Evolutionary conservation across 257 asterid genomes (phyloP).

Genomic region (Nicotiana otophora): DNA sequence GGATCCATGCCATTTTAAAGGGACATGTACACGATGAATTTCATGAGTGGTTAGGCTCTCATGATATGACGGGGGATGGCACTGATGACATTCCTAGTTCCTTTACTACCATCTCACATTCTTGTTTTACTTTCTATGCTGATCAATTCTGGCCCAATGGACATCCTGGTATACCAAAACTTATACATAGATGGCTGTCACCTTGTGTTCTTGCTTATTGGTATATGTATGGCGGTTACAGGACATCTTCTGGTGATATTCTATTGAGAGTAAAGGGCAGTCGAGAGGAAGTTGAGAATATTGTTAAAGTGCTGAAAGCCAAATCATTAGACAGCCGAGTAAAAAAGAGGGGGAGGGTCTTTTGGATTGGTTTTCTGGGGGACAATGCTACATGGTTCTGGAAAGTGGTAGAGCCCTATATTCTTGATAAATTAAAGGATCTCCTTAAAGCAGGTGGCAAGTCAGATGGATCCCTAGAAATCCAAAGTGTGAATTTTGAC

Average conservation of each 20-base stretch:
- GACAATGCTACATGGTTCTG: conserved; percentile 52
- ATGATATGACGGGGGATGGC: conserved; percentile 22
- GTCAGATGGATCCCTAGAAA: conserved; percentile 23
- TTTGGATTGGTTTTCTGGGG: conserved; percentile 89
- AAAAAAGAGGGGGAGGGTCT: conserved; percentile 49
- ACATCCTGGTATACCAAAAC: conserved; percentile 59
- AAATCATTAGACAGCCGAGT: conserved; percentile 53
- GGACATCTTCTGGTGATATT: conserved; percentile 75
- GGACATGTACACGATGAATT: conserved; percentile 52
- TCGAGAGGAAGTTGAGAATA: conserved; percentile 47
- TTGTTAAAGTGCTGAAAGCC: conserved; percentile 43
- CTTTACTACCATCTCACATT: conserved; percentile 54
- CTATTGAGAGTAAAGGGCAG: conserved; percentile 62
- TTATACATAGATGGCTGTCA: conserved; percentile 83
- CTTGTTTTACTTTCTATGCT: conserved; percentile 63
- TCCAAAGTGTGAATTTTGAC: conserved; percentile 15
- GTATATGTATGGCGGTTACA: conserved; percentile 88
- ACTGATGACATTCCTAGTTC: conserved; percentile 30
- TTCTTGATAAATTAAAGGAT: conserved; percentile 57
- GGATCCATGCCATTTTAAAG: conserved; percentile 46
- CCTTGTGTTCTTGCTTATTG: conserved; percentile 90
- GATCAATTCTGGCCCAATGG: conserved; percentile 71
- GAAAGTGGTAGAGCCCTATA: conserved; percentile 59
- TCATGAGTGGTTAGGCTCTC: conserved; percentile 66
- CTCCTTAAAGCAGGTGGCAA: conserved; percentile 32